Evolutionary conservation across 2,329 filamentous ascomycete genomes (phyloP).

Genomic region (Tolypocladium tropicale): DNA sequence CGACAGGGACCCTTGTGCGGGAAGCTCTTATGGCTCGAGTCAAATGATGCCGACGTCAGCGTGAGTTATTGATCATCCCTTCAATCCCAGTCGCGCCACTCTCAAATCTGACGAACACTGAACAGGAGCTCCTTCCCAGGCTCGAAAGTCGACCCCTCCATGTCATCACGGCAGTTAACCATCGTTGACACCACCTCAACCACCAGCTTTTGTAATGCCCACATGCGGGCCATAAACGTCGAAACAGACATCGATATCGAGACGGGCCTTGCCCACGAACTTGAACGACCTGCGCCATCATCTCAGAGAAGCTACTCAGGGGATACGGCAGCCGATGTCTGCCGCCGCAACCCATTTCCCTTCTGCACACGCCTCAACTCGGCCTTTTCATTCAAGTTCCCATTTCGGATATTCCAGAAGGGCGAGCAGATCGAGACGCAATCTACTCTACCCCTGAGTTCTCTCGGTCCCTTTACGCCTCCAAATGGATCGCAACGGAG

Average conservation of each 20-base stretch:
- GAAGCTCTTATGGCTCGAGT: constrained; percentile 11
- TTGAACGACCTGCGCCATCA: not conserved
- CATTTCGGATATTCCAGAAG: constrained; percentile 6
- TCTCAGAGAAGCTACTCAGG: not conserved
- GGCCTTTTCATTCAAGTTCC: constrained; percentile 11
- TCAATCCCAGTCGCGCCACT: too few species aligned
- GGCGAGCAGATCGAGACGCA: not conserved
- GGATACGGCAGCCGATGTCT: not conserved
- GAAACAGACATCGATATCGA: not conserved
- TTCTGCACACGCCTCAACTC: constrained; percentile 22
- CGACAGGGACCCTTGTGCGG: constrained; percentile 13
- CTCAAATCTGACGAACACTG: not conserved
- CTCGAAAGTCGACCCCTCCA: constrained; percentile 5
- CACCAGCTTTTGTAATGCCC: not conserved
- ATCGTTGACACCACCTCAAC: constrained; percentile 9
- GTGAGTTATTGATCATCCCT: constrained; percentile 7
- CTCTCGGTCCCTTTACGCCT: not conserved
- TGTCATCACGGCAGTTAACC: constrained; percentile 9
- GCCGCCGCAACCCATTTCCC: constrained; percentile 18
- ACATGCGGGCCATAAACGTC: not conserved
- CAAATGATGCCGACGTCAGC: constrained; percentile 8
- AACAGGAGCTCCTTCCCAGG: not conserved
- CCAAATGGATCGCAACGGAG: not conserved
- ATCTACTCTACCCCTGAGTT: not conserved
- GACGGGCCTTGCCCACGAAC: not conserved